Evolutionary conservation across 2,329 filamentous ascomycete genomes (phyloP).

Genomic region (Botrytis cinerea): DNA sequence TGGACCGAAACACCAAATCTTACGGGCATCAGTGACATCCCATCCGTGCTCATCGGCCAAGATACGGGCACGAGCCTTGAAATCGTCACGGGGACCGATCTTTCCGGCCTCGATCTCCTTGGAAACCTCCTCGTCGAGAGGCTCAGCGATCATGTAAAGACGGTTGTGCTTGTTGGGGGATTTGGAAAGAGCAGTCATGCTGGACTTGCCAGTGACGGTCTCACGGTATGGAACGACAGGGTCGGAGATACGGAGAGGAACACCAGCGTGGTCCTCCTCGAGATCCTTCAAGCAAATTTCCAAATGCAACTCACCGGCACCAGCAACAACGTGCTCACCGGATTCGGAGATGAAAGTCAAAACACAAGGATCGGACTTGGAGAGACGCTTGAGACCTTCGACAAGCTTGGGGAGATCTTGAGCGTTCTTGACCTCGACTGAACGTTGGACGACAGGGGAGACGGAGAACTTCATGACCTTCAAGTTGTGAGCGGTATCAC

Average conservation of each 20-base stretch:
- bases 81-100: constrained; percentile 93
- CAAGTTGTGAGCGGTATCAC: constrained; percentile 97
- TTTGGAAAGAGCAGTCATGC: constrained; percentile 97
- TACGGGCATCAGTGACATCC: constrained; percentile 99
- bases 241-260: constrained; percentile 96
- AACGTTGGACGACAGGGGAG: constrained; percentile 96
- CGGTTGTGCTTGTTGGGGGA: constrained; percentile 99
- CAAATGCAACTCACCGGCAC: constrained; percentile 98
- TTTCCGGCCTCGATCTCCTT: constrained; percentile 89
- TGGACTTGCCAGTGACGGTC: constrained; percentile 81
- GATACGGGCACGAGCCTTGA: constrained; percentile 96
- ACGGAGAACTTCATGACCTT: constrained; percentile 99
- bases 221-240: constrained; percentile 99
- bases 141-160: constrained; percentile 93
- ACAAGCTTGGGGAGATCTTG: constrained; percentile 99
- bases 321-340: constrained; percentile 98
- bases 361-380: constrained; percentile 99
- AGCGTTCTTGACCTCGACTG: constrained; percentile 99
- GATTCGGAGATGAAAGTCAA: constrained; percentile 85
- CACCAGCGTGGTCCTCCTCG: constrained; percentile 98
- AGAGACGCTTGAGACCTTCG: constrained; percentile 99
- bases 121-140: constrained; percentile 87
- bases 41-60: constrained; percentile 96
- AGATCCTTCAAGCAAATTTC: constrained; percentile 99
- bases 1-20: constrained; percentile 99